phyloP scores from a whole-genome alignment of 495 filamentous ascomycete species.

The Bathelium albidoporum region DNA sequence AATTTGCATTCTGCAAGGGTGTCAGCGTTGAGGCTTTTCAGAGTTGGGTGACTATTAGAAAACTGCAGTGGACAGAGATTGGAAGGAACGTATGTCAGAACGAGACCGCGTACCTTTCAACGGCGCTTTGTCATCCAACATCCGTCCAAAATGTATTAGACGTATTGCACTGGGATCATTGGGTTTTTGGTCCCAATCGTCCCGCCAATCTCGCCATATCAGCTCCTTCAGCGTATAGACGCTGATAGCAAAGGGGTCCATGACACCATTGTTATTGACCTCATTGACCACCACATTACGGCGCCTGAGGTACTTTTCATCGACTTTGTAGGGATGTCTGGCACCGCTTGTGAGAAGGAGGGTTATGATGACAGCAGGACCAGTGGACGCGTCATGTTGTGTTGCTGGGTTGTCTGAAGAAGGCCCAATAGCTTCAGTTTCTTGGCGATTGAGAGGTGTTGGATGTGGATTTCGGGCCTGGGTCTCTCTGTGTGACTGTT shows the following conservation, averaged over 20 bases:
- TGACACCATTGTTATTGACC: conserved; percentile 22
- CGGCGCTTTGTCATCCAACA: conserved; percentile 75
- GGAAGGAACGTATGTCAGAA: not conserved
- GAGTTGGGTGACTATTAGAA: not conserved
- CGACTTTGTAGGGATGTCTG: conserved; percentile 76
- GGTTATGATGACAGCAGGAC: conserved; percentile 46
- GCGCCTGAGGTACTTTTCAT: conserved; percentile 73
- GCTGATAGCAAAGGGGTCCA: conserved; percentile 79
- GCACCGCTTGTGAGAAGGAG: conserved; percentile 71
- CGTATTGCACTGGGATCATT: conserved; percentile 75
- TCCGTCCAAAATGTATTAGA: conserved; percentile 77
- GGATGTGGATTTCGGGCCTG: not conserved
- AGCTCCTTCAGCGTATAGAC: conserved; percentile 87
- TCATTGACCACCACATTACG: conserved; percentile 47
- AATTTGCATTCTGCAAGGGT: conserved; percentile 33
- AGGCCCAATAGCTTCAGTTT: conserved; percentile 31
- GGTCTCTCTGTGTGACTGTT: not conserved
- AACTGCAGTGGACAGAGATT: not conserved
- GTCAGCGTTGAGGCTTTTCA: not conserved
- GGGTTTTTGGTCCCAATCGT: conserved; percentile 80
- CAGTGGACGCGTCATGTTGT: conserved; percentile 16
- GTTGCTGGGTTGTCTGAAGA: conserved; percentile 26
- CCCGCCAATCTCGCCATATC: conserved; percentile 81
- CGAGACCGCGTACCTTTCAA: conserved; percentile 49
- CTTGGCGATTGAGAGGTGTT: conserved; percentile 18